Evolutionary conservation across 78 protist species (phyloP), one percentile per base, ranked within the genome.

Genomic region (Tieghemostelium lacteum): DNA sequence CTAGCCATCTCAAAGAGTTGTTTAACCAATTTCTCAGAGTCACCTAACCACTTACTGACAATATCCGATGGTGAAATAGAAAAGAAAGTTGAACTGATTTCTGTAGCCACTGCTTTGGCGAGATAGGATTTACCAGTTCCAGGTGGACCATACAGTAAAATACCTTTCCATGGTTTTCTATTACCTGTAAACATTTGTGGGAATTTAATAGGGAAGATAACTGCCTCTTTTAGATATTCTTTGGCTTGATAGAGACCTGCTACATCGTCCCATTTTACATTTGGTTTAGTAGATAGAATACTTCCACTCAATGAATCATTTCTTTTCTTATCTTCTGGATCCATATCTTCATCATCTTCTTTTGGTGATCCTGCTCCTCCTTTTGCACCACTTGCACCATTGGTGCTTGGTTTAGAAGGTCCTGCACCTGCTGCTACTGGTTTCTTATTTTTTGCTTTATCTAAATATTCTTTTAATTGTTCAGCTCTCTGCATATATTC

Each of bases 31-130:
- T 88, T 94, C 58, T 98, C 99, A 60, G 94, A 63, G 86, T 98
- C 98, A 36, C 99, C 99, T 29, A 94, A 94, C 99, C 99, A 99
- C 75, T 98, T 98, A 24, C 97, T 93, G n/a, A 96, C 95, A 26
- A 99, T 75, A 54, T 95, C 98, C 0, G 99, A 94, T 16, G 99
- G 94, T 26, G 99, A 95, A 26, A 98, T 93, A 7, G 97, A 91
- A 92, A 96, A 94, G 94, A 98, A 98, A 1, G 99, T 98, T 22
- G 98, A 60, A 40, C 96, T 95, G 22, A 96, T 96, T 57, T 98
- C 99, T 14, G 99, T 96, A 7, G 99, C 99, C 0, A 98, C 99
- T 1, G 99, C 99, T 93, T 97, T 97, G 29, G 99, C 99, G 29
- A 99, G 94, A 86, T 91, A 97, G 0, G 96, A 63, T 93, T 99